Conservation (phyloP, 2,329 filamentous ascomycete species). For the Ophiostoma himal-ulmi region DNA sequence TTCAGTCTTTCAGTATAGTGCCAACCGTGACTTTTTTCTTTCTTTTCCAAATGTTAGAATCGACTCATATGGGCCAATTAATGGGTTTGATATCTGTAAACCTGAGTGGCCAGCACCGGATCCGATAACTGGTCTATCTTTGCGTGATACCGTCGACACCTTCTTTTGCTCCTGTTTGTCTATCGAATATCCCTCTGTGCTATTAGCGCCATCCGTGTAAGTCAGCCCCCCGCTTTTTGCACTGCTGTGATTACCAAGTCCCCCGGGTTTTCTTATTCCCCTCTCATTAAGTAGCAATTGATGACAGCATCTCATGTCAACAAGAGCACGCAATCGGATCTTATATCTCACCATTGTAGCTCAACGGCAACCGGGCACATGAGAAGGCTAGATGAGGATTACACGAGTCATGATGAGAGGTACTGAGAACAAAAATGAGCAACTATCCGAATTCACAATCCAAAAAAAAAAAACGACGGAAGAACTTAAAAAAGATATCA, state of each 20-base stretch:
- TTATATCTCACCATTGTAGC: background rate
- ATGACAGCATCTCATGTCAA: conserved; percentile 39
- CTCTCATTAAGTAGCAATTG: conserved; percentile 44
- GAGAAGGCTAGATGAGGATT: background rate
- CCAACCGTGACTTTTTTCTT: too few relatives aligned
- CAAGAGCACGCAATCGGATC: conserved; percentile 9
- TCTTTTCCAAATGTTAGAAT: too few relatives aligned
- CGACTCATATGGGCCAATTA: too few relatives aligned
- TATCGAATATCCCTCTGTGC: background rate
- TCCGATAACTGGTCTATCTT: background rate
- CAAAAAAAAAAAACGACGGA: background rate
- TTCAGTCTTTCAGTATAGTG: background rate
- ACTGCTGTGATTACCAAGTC: background rate
- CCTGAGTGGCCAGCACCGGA: background rate
- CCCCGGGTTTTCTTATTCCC: conserved; percentile 67
- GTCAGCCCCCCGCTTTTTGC: background rate
- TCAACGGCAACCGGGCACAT: conserved; percentile 28
- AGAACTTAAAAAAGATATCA: background rate
- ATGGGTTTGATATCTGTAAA: background rate
- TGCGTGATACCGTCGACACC: background rate
- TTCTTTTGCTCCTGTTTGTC: background rate
- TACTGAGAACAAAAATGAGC: background rate
- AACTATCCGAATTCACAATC: background rate
- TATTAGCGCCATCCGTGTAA: background rate
- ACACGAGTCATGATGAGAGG: conserved; percentile 4